phyloP scores from a whole-genome alignment of 2,329 filamentous ascomycete species.

The Xylariaceae sp. region DNA sequence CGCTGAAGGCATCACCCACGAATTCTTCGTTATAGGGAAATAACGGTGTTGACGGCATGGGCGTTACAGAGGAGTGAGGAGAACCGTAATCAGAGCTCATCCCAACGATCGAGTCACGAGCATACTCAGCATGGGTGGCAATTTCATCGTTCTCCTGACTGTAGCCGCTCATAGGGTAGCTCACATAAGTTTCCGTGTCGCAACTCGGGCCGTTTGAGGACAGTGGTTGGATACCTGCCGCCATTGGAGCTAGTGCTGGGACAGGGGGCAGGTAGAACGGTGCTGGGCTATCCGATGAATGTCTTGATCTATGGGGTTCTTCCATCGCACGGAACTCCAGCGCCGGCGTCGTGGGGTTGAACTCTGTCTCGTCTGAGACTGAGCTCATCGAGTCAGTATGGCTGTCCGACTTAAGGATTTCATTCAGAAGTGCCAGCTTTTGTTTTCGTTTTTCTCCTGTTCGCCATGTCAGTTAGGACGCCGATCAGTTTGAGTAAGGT shows the following conservation, averaged over 20 bases:
- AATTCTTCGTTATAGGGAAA: conserved; percentile 26
- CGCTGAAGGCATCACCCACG: conserved; percentile 8
- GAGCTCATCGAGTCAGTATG: conserved; percentile 42
- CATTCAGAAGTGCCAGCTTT: conserved; percentile 49
- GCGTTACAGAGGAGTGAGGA: conserved; percentile 29
- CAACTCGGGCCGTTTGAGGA: conserved; percentile 29
- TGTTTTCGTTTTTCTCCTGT: conserved; percentile 53
- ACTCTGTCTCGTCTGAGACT: conserved; percentile 40
- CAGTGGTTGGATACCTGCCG: conserved; percentile 30
- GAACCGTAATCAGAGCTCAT: conserved; percentile 29
- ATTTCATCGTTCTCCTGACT: conserved; percentile 27
- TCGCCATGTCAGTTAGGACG: conserved; percentile 26
- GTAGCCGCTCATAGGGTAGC: conserved; percentile 31
- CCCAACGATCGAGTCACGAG: conserved; percentile 26
- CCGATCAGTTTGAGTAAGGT: neutral
- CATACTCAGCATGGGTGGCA: conserved; percentile 23
- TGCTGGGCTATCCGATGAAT: conserved; percentile 36
- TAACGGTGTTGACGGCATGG: conserved; percentile 32
- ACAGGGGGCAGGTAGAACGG: conserved; percentile 26
- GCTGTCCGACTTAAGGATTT: conserved; percentile 45
- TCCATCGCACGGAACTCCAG: conserved; percentile 16
- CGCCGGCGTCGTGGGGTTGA: conserved; percentile 25
- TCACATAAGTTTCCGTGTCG: conserved; percentile 31
- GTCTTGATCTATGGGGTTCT: conserved; percentile 15
- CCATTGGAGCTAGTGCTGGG: conserved; percentile 26